Percentiles rank a stretch among this genome's conserved stretches.
These are phyloP conservation scores for Jackrogersella multiformis DNA, from an alignment of 495 filamentous ascomycete species.

Conservation along the genomic window DNA sequence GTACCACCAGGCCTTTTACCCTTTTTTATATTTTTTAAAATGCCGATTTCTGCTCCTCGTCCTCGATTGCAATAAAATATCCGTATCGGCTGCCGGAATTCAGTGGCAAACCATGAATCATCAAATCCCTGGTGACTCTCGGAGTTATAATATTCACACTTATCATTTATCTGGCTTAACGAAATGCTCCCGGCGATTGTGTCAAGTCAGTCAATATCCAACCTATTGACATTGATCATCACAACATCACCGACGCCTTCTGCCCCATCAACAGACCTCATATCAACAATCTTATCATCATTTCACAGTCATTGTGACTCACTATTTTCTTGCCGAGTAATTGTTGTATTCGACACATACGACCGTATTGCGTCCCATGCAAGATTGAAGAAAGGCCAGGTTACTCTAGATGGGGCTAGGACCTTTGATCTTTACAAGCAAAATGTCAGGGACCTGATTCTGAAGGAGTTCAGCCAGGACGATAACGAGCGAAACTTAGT, in stretches of 20 bases:
- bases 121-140: not conserved
- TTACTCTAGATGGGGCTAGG: constrained; percentile 51
- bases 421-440: constrained; percentile 52
- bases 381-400: constrained; percentile 57
- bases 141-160: not conserved
- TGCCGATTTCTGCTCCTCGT: too few species aligned
- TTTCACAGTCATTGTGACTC: constrained; percentile 50
- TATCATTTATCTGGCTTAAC: not conserved
- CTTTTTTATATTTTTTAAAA: not conserved
- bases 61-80: not conserved
- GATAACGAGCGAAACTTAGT: constrained; percentile 10
- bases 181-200: constrained; percentile 10
- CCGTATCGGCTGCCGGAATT: not conserved
- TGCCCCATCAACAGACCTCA: constrained; percentile 56
- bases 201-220: constrained; percentile 10
- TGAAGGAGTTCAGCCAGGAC: constrained; percentile 41
- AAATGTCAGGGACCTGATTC: constrained; percentile 51
- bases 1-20: not conserved
- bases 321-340: constrained; percentile 49
- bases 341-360: constrained; percentile 58
- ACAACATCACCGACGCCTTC: constrained; percentile 61
- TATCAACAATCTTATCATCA: constrained; percentile 49
- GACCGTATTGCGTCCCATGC: constrained; percentile 50
- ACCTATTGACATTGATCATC: constrained; percentile 55
- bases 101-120: not conserved